A percentile compares a stretch with the other conserved stretches of the same genome.
phyloP scores from a whole-genome alignment of 2,329 filamentous ascomycete species.

The Penicillium janthinellum region DNA sequence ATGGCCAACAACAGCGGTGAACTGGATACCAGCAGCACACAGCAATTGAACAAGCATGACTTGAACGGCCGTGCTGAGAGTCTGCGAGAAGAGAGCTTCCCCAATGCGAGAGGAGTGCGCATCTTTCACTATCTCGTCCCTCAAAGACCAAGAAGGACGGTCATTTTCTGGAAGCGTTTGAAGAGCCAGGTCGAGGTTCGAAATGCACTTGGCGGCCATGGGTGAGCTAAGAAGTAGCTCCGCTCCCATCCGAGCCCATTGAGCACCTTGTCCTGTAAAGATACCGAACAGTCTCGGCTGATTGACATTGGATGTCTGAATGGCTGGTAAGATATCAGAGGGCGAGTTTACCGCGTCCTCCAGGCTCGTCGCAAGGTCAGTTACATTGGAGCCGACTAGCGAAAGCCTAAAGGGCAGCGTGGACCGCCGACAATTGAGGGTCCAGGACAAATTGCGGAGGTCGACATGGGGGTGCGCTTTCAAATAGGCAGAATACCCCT shows the following conservation, averaged over 20 bases:
- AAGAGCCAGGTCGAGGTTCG: slow-evolving; percentile 19
- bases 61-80: slow-evolving; percentile 32
- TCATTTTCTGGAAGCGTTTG: slow-evolving; percentile 23
- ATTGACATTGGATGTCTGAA: slow-evolving; percentile 9
- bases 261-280: slow-evolving; percentile 37
- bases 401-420: slow-evolving; percentile 21
- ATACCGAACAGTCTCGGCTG: slow-evolving; percentile 24
- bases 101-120: slow-evolving; percentile 18
- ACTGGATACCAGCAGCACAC: slow-evolving; percentile 34
- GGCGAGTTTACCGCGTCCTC: slow-evolving; percentile 9
- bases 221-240: slow-evolving; percentile 18
- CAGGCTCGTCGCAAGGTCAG: slow-evolving; percentile 13
- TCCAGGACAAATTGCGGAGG: slow-evolving; percentile 23
- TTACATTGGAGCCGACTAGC: slow-evolving; percentile 13
- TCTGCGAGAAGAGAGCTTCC: slow-evolving; percentile 27
- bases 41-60: slow-evolving; percentile 33
- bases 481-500: slow-evolving; percentile 16
- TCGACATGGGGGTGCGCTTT: slow-evolving; percentile 1
- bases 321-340: slow-evolving; percentile 1
- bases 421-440: slow-evolving; percentile 25
- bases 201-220: slow-evolving; percentile 16
- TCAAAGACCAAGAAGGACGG: slow-evolving; percentile 26
- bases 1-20: slow-evolving; percentile 49
- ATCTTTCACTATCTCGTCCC: slow-evolving; percentile 21
- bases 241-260: slow-evolving; percentile 35